These are phyloP conservation scores for Globisporangium nagaii DNA, from an alignment of 352 stramenopile species.

Conservation along the genomic window DNA sequence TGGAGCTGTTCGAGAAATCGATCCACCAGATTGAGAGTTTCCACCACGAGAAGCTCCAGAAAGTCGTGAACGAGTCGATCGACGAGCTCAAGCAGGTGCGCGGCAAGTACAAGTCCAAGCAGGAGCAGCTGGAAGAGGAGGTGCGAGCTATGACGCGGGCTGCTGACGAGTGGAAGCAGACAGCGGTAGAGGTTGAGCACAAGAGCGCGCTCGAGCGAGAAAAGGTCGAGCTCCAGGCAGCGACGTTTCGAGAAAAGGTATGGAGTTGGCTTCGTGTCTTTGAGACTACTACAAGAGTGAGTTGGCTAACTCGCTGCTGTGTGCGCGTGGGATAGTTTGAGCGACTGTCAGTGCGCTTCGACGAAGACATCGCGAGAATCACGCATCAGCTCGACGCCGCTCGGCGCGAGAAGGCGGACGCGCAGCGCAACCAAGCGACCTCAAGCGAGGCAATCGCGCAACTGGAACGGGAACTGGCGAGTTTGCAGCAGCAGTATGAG, in stretches of 20 bases:
- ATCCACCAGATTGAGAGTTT: conserved; percentile 45
- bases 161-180: conserved; percentile 26
- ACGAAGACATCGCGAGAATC: conserved; percentile 13
- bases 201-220: conserved; percentile 16
- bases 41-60: conserved; percentile 49
- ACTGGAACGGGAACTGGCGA: background rate
- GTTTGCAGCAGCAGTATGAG: background rate
- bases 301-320: background rate
- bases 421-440: background rate
- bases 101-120: conserved; percentile 36
- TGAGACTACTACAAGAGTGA: background rate
- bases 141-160: conserved; percentile 22
- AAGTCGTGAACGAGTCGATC: conserved; percentile 44
- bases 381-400: conserved; percentile 7
- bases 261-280: background rate
- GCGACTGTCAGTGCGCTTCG: conserved; percentile 5
- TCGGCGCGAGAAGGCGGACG: conserved; percentile 4
- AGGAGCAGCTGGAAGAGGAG: conserved; percentile 31
- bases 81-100: conserved; percentile 45
- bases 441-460: background rate
- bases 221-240: conserved; percentile 17
- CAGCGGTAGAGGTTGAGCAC: conserved; percentile 14
- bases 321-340: conserved; percentile 5
- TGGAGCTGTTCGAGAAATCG: conserved; percentile 37
- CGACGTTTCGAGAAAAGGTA: conserved; percentile 14